Percentiles rank a stretch among this genome's conserved stretches.
Evolutionary conservation across 1,284 basidiomycete genomes (phyloP).

Genomic region (Chiua sp.): DNA sequence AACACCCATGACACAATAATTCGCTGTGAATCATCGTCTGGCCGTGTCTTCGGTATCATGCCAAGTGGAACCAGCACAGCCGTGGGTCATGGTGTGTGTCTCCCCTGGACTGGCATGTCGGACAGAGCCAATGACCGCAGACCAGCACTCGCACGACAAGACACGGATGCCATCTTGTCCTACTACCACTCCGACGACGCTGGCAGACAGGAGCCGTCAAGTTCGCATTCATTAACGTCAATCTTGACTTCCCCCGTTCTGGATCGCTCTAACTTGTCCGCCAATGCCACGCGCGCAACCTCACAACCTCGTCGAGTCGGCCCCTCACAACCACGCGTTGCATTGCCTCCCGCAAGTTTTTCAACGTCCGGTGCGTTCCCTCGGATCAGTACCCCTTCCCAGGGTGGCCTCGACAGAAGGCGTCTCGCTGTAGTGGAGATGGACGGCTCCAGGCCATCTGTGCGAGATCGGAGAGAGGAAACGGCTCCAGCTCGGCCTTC

Average conservation of each 20-base stretch:
- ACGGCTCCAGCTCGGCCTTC: constrained; percentile 30
- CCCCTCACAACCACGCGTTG: constrained; percentile 28
- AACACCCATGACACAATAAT: neutral
- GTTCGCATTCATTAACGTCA: constrained; percentile 19
- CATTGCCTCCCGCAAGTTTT: constrained; percentile 32
- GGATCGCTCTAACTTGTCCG: constrained; percentile 43
- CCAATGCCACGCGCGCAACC: constrained; percentile 18
- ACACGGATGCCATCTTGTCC: constrained; percentile 42
- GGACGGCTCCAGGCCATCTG: constrained; percentile 36
- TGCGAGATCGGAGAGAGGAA: constrained; percentile 29
- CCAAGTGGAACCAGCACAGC: constrained; percentile 7
- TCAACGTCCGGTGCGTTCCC: constrained; percentile 31
- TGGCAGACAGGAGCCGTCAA: constrained; percentile 5
- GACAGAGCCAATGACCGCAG: constrained; percentile 3
- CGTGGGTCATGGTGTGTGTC: constrained; percentile 21
- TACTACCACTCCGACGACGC: constrained; percentile 40
- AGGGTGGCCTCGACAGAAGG: constrained; percentile 66
- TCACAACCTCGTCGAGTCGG: constrained; percentile 1
- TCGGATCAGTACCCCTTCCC: constrained; percentile 57
- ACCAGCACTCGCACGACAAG: constrained; percentile 18
- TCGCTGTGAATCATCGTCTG: constrained; percentile 17
- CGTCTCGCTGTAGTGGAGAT: constrained; percentile 70
- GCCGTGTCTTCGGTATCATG: constrained; percentile 20
- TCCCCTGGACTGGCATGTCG: neutral
- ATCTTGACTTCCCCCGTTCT: too few relatives aligned